Base-by-base conservation (phyloP, 164 flowering plant species). In the Tetrastigma voinierianum region DNA sequence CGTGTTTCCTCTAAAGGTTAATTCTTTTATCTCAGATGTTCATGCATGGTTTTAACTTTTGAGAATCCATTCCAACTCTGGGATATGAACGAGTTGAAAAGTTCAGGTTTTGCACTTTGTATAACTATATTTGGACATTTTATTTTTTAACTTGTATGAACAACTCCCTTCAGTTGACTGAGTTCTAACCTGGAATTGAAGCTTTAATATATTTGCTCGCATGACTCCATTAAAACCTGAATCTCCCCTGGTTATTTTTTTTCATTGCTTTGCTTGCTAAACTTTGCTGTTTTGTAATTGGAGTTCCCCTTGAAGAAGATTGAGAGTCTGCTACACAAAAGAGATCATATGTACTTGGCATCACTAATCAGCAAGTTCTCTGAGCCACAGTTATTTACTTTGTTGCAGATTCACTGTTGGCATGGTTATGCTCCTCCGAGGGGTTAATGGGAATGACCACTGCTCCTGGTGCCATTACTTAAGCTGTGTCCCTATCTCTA, bases 381-480 rank as follows among this genome's bases (percentile, higher is more conserved):
- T 46, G 47, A 62, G 10, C 46, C 46, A 44, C 24, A 51, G 15
- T 63, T 40, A 18, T 43, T 15, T 25, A 21, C 48, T 67, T 67
- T 52, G 23, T 64, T 32, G 6, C 83, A 86, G 90, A 66, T 77
- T 65, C 52, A 59, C 65, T 1, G 58, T 61, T 61, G 88, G 85
- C 9, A 24, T 81, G 44, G 64, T 79, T 16, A 0, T 74, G 59
- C 81, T 86, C n/a, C 67, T 79, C 17, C 62, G 65, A 53, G 90
- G 86, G 17, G 76, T 59, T 11, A 72, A 82, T 64, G 70, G 75
- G 57, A 84, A 86, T 59, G 72, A 84, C 8, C 75, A 71, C 17
- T 86, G 90, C 56, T 73, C 85, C 1, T 86, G 86, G 86, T 86
- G 90, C 62, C 90, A 82, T 65, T 84, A 82, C 60, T 44, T 86